A percentile compares a stretch with the other conserved stretches of the same genome.
These are phyloP conservation scores for Coffea humblotiana DNA, from an alignment of 305 asterid species.

Conservation along the genomic window DNA sequence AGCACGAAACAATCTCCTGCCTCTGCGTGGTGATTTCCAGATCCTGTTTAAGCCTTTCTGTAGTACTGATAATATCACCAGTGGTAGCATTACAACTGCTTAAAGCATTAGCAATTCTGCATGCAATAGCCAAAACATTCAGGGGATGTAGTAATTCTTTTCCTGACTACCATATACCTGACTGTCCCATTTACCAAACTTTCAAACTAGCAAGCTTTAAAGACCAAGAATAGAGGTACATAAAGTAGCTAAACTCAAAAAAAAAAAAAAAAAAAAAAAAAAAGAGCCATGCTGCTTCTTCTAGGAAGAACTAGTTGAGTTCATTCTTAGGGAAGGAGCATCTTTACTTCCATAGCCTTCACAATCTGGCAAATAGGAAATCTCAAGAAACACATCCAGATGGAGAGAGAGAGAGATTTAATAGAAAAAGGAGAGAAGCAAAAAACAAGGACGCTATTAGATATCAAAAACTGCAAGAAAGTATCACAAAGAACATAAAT, in stretches of 20 bases:
- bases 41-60: conserved; percentile 97
- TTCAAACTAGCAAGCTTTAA: neutral
- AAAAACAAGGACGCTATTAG: neutral
- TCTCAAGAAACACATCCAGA: neutral
- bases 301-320: neutral
- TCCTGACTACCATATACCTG: neutral
- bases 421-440: no score
- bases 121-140: conserved; percentile 11
- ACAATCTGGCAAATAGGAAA: neutral
- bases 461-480: no score
- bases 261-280: neutral
- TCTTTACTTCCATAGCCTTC: neutral
- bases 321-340: neutral
- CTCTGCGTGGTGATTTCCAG: conserved; percentile 87
- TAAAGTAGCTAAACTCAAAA: neutral
- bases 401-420: neutral
- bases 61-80: conserved; percentile 90
- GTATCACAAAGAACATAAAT: neutral
- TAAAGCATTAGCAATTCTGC: conserved; percentile 87
- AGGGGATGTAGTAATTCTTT: neutral
- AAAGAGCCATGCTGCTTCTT: neutral
- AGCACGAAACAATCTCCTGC: conserved; percentile 94
- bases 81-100: conserved; percentile 89
- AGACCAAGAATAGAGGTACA: neutral
- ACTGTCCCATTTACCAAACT: no score